Conservation (phyloP, 257 asterid species). For the Asclepias syriaca region DNA sequence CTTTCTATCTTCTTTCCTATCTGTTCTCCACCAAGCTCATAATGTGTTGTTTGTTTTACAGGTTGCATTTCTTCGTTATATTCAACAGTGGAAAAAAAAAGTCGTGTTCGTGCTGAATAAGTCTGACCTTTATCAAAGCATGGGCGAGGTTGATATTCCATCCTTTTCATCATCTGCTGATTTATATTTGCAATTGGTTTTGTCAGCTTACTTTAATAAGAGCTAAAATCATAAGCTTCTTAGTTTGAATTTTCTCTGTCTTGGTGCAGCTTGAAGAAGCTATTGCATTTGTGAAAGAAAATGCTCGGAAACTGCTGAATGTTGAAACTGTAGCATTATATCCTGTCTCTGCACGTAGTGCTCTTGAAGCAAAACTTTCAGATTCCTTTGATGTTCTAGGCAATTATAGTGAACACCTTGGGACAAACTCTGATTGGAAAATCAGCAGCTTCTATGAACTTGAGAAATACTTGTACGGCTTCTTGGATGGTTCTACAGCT, state of each 20-base stretch:
- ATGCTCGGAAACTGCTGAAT: constrained; percentile 66
- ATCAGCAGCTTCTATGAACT: constrained; percentile 57
- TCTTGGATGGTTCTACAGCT: constrained; percentile 74
- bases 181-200: constrained; percentile 8
- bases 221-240: constrained; percentile 1
- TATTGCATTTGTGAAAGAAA: constrained; percentile 70
- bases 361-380: constrained; percentile 82
- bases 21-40: constrained; percentile 26
- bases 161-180: constrained; percentile 23
- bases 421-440: constrained; percentile 43
- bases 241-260: constrained; percentile 20
- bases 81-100: constrained; percentile 92
- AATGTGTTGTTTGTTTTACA: constrained; percentile 29
- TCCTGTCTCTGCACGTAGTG: constrained; percentile 86
- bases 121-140: constrained; percentile 66
- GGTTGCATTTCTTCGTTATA: constrained; percentile 91
- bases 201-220: neutral
- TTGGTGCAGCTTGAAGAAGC: constrained; percentile 82
- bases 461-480: constrained; percentile 76
- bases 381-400: constrained; percentile 28
- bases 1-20: constrained; percentile 9
- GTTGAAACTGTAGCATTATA: constrained; percentile 60
- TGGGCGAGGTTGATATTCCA: constrained; percentile 58
- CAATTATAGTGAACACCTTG: constrained; percentile 28
- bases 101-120: constrained; percentile 86